phyloP scores from a whole-genome alignment of 176 grass and related monocot species.

The Bonia amplexicaulis region DNA sequence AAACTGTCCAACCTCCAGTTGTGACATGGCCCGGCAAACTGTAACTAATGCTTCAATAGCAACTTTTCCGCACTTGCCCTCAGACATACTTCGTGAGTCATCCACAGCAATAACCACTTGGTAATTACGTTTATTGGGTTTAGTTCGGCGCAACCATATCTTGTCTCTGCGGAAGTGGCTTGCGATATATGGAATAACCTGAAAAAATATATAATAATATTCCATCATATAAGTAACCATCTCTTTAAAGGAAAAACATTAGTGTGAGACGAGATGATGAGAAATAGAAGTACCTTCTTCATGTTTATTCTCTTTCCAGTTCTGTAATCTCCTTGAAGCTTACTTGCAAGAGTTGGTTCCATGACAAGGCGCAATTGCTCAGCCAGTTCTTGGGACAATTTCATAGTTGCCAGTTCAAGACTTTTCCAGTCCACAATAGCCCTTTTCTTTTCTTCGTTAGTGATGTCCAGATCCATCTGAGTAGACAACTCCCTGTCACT shows the following conservation, averaged over 20 bases:
- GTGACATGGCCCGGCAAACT: slow-evolving; percentile 89
- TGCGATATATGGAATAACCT: slow-evolving; percentile 98
- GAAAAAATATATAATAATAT: slow-evolving; percentile 19
- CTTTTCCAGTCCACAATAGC: slow-evolving; percentile 76
- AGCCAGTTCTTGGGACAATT: slow-evolving; percentile 85
- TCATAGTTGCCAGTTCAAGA: slow-evolving; percentile 59
- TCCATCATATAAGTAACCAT: slow-evolving; percentile 7
- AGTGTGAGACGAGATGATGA: not conserved
- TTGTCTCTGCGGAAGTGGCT: slow-evolving; percentile 88
- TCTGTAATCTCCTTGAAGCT: slow-evolving; percentile 97
- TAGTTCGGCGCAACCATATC: slow-evolving; percentile 91
- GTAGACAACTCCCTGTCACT: slow-evolving; percentile 30
- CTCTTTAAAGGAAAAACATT: not conserved
- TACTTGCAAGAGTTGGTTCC: slow-evolving; percentile 96
- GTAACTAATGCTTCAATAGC: slow-evolving; percentile 88
- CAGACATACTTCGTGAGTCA: slow-evolving; percentile 91
- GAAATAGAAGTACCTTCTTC: slow-evolving; percentile 77
- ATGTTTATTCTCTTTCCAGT: slow-evolving; percentile 99
- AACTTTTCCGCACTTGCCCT: slow-evolving; percentile 77
- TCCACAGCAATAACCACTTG: slow-evolving; percentile 89
- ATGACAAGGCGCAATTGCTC: slow-evolving; percentile 95
- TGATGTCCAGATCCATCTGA: slow-evolving; percentile 44
- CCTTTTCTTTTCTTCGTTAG: slow-evolving; percentile 29
- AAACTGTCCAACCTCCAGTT: slow-evolving; percentile 92
- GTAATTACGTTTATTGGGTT: slow-evolving; percentile 94